Percentiles rank a stretch among this genome's conserved stretches.
Evolutionary conservation across 768 basidiomycete species (phyloP).

Genomic region (Boletus rex-veris): DNA sequence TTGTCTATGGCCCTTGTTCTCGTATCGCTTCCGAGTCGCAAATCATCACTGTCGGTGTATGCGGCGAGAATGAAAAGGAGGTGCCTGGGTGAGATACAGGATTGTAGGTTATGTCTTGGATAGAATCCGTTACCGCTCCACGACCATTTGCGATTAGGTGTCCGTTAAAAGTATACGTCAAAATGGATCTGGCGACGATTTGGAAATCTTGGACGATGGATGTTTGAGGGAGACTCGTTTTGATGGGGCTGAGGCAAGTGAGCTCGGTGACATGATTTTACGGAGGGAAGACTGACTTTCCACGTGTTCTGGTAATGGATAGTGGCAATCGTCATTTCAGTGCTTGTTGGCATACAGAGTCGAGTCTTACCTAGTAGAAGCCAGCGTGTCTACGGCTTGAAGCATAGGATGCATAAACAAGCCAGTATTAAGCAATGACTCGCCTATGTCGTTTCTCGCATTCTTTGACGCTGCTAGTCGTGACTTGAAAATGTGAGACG

Average conservation of each 20-base stretch:
- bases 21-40: conserved; percentile 42
- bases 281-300: too few relatives aligned
- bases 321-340: conserved; percentile 35
- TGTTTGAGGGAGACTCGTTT: conserved; percentile 87
- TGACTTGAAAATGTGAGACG: conserved; percentile 46
- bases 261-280: too few relatives aligned
- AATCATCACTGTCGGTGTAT: conserved; percentile 53
- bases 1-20: conserved; percentile 53
- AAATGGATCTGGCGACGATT: conserved; percentile 72
- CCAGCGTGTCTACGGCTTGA: conserved; percentile 81
- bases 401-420: conserved; percentile 91
- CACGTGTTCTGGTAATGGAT: too few relatives aligned
- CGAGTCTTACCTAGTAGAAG: conserved; percentile 59
- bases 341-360: background rate
- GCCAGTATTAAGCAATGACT: conserved; percentile 78
- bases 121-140: conserved; percentile 85
- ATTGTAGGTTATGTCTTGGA: conserved; percentile 72
- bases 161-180: conserved; percentile 90
- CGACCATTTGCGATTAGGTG: conserved; percentile 48
- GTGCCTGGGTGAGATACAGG: conserved; percentile 77
- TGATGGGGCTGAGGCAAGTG: conserved; percentile 35
- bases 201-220: conserved; percentile 91
- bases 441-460: conserved; percentile 72
- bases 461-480: conserved; percentile 73
- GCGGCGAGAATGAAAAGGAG: conserved; percentile 61